Percentiles rank a stretch among this genome's conserved stretches.
phyloP scores from a whole-genome alignment of 2,329 filamentous ascomycete genomes.

The Colletotrichum sansevieriae region DNA sequence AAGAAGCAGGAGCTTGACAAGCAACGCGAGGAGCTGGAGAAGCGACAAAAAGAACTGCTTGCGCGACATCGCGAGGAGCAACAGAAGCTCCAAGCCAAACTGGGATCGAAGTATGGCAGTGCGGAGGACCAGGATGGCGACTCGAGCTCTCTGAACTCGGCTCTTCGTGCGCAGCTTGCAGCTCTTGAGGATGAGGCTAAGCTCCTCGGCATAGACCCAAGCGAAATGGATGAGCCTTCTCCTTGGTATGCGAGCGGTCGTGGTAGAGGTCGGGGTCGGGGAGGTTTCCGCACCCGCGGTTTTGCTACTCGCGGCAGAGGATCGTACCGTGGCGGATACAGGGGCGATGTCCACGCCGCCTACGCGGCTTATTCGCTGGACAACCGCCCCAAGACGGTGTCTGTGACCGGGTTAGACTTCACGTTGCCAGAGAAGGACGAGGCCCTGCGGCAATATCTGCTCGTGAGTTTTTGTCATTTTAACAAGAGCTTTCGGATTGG shows the following conservation, averaged over 20 bases:
- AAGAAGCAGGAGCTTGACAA: conserved; percentile 74
- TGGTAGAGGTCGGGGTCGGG: conserved; percentile 58
- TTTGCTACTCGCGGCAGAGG: conserved; percentile 55
- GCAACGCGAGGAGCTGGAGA: conserved; percentile 73
- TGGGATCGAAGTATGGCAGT: conserved; percentile 63
- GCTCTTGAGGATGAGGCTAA: conserved; percentile 80
- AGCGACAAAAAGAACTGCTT: conserved; percentile 71
- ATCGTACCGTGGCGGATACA: conserved; percentile 53
- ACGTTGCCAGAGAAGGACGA: conserved; percentile 75
- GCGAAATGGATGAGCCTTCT: conserved; percentile 60
- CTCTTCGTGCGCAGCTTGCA: conserved; percentile 78
- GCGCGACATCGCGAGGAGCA: conserved; percentile 76
- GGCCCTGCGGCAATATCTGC: conserved; percentile 76
- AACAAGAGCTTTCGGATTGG: neutral
- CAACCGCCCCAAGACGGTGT: conserved; percentile 78
- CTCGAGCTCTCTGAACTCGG: conserved; percentile 60
- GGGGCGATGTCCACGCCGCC: conserved; percentile 64
- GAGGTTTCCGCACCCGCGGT: conserved; percentile 54
- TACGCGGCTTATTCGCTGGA: conserved; percentile 78
- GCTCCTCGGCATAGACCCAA: conserved; percentile 75
- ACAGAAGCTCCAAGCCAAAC: conserved; percentile 70
- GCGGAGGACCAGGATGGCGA: conserved; percentile 43
- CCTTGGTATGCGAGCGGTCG: conserved; percentile 43
- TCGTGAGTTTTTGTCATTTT: conserved; percentile 62
- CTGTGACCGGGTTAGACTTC: conserved; percentile 74